Base-by-base conservation (phyloP, 1,139 yeast genomes). In the Meyerozyma elateridarum region DNA sequence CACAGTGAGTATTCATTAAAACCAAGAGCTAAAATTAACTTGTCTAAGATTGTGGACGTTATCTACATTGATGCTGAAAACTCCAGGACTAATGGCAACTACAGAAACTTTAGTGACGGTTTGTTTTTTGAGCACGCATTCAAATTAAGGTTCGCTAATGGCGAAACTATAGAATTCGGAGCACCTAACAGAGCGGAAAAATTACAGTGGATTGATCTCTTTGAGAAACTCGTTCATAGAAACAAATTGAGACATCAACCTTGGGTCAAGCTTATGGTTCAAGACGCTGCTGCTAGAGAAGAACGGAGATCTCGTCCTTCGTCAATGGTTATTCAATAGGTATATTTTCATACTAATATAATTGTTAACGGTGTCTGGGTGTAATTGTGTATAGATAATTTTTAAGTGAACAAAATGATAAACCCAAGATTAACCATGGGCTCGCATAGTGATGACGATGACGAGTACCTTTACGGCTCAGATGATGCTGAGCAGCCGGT, bases 391-490 rank as follows among this genome's bases (percentile, higher is more conserved):
- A 4, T 11, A 13, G 8, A 12, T 4, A 6, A 15, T 9, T 4
- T 8, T 24, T 15, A n/a, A 7, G 9, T n/a, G n/a, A 15, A 14
- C 8, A 15, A 8, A 13, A 24, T 15, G 27, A 24, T 16, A 9
- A 24, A 18, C 15, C 9, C 20, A 13, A n/a, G n/a, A n/a, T n/a
- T 20, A 18, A 34, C 6, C 34, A 45, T 45, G 50, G 36, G 40
- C 15, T 36, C 34, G 27, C 39, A 43, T 31, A 42, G 47, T 49
- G 89, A 81, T 38, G 91, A 84, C 40, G 95, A 85, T 45, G 95
- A 87, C 52, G 91, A 82, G 32, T 87, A 78, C 54, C 73, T 87
- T 36, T 87, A 87, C 51, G 95, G 95, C 3, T 75, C 84, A 2
- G 91, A 79, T 35, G 76, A 69, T n/a, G 73, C 68, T 8, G 61